Conservation (phyloP, 1,284 basidiomycete genomes). For the Rhodotorula glutinis region DNA sequence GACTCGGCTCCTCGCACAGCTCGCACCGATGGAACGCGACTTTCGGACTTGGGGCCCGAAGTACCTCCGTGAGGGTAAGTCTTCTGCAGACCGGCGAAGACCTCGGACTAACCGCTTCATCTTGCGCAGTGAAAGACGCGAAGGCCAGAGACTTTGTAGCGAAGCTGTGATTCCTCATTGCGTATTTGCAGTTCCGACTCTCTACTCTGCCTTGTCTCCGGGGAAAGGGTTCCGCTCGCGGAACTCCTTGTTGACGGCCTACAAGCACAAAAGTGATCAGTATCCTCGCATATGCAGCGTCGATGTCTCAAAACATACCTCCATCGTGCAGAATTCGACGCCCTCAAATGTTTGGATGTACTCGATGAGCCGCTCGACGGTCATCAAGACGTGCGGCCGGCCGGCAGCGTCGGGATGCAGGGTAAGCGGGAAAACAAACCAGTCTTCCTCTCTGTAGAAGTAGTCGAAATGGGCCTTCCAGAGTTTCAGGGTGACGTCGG, state of each 20-base stretch:
- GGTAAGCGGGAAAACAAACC: conserved; percentile 51
- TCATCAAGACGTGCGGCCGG: conserved; percentile 64
- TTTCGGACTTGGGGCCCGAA: conserved; percentile 13
- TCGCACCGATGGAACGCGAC: conserved; percentile 27
- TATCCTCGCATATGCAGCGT: not conserved
- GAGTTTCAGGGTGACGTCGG: conserved; percentile 59
- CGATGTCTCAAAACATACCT: conserved; percentile 50
- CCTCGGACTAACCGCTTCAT: not conserved
- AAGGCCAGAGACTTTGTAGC: not conserved
- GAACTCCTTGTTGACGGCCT: conserved; percentile 30
- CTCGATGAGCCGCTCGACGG: conserved; percentile 58
- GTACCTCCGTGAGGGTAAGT: not conserved
- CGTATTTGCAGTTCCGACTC: too few species aligned
- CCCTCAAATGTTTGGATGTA: conserved; percentile 49
- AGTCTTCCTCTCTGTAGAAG: conserved; percentile 63
- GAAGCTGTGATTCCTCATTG: not conserved
- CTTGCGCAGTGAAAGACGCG: not conserved
- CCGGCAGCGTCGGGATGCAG: conserved; percentile 76
- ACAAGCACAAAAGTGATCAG: not conserved
- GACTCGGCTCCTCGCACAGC: not conserved
- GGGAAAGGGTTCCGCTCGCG: conserved; percentile 7
- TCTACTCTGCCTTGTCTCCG: not conserved
- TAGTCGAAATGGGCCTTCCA: conserved; percentile 49
- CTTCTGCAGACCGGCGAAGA: not conserved
- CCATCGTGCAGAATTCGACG: conserved; percentile 70